Percentiles rank a stretch among this genome's conserved stretches.
Evolutionary conservation across 2,329 filamentous ascomycete species (phyloP).

Genomic region (Stachybotrys chartarum): DNA sequence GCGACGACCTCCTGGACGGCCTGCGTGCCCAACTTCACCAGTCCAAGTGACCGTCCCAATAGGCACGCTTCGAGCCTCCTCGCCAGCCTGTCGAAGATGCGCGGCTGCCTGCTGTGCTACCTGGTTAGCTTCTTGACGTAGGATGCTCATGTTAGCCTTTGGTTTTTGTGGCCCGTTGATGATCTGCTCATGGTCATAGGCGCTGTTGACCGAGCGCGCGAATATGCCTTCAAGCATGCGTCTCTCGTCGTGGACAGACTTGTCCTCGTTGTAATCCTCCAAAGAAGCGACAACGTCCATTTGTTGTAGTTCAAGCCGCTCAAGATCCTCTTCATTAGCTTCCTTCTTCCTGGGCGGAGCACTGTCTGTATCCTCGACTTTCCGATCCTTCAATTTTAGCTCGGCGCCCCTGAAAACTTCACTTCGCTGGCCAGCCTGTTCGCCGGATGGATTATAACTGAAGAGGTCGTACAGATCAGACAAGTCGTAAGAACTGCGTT

Average conservation of each 20-base stretch:
- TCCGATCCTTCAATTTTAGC: conserved; percentile 33
- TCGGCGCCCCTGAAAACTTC: conserved; percentile 84
- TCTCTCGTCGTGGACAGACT: conserved; percentile 52
- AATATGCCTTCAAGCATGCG: conserved; percentile 88
- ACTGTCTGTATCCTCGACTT: conserved; percentile 9
- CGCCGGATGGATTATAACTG: conserved; percentile 51
- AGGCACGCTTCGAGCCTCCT: conserved; percentile 64
- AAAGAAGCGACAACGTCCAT: conserved; percentile 56
- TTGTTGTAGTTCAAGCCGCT: conserved; percentile 39
- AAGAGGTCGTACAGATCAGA: conserved; percentile 91
- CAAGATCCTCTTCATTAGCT: conserved; percentile 14
- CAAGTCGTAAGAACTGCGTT: conserved; percentile 83
- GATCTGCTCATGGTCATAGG: conserved; percentile 88
- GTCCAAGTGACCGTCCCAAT: conserved; percentile 93
- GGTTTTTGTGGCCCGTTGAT: conserved; percentile 68
- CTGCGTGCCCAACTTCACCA: conserved; percentile 71
- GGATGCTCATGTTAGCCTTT: conserved; percentile 67
- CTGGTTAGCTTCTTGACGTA: conserved; percentile 73
- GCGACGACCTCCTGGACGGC: conserved; percentile 55
- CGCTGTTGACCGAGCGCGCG: conserved; percentile 79
- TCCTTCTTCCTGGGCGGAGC: background rate
- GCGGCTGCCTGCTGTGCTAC: conserved; percentile 72
- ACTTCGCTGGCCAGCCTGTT: conserved; percentile 64
- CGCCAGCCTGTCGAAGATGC: conserved; percentile 65
- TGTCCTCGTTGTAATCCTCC: conserved; percentile 53